Conservation (phyloP, 441 rosid genomes). For the Geranium incanum region DNA sequence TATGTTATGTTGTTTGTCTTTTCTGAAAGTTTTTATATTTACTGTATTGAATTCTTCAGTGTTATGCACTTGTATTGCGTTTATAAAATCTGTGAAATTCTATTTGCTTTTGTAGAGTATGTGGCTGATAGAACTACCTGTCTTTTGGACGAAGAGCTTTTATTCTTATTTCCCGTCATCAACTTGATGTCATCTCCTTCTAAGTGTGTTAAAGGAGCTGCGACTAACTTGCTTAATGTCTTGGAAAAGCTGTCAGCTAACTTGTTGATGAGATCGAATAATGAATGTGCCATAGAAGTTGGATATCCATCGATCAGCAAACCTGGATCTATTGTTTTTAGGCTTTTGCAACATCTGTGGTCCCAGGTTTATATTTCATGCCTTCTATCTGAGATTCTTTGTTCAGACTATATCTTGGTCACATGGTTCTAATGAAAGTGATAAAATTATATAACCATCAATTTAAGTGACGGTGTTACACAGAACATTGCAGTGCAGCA, state of each 20-base stretch:
- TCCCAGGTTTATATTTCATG: slow-evolving; percentile 43
- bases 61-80: not conserved
- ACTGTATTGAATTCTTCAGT: not conserved
- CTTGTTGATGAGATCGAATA: slow-evolving; percentile 40
- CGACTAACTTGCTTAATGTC: slow-evolving; percentile 61
- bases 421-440: not conserved
- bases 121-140: slow-evolving; percentile 28
- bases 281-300: slow-evolving; percentile 31
- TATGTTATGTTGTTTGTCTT: not conserved
- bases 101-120: slow-evolving; percentile 33
- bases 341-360: slow-evolving; percentile 69
- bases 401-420: not conserved
- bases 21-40: not conserved
- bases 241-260: slow-evolving; percentile 51
- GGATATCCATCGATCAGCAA: slow-evolving; percentile 42
- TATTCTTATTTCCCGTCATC: slow-evolving; percentile 63
- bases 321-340: slow-evolving; percentile 50
- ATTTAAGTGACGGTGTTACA: not conserved
- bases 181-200: slow-evolving; percentile 81
- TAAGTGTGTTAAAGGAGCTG: slow-evolving; percentile 61
- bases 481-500: not conserved
- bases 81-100: slow-evolving; percentile 6
- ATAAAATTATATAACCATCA: not conserved
- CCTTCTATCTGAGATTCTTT: slow-evolving; percentile 9
- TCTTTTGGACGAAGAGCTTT: slow-evolving; percentile 50